Conservation (phyloP, 1,284 basidiomycete species). For the Pseudozyma pruni region DNA sequence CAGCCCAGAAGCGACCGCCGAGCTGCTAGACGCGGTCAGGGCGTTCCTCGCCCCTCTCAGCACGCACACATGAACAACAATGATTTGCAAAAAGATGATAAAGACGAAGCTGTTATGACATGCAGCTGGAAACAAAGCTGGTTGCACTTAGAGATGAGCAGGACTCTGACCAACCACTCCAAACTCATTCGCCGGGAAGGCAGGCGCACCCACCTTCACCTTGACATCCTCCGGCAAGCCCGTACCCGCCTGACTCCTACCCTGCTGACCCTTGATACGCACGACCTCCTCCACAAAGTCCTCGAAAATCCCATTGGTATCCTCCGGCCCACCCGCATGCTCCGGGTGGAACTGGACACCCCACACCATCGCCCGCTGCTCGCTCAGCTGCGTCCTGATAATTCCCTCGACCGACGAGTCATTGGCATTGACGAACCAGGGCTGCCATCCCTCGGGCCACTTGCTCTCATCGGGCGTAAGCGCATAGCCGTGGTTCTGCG, state of each 20-base stretch:
- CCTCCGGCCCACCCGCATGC: conserved; percentile 66
- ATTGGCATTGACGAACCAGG: conserved; percentile 67
- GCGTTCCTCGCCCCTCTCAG: conserved; percentile 20
- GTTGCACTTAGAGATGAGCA: conserved; percentile 35
- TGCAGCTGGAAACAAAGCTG: no score
- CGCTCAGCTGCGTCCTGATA: conserved; percentile 49
- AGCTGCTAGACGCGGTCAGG: conserved; percentile 37
- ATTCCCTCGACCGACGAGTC: conserved; percentile 66
- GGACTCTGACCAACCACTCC: conserved; percentile 41
- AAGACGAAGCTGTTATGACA: background rate
- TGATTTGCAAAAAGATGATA: background rate
- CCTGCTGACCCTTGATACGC: conserved; percentile 50
- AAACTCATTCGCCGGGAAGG: conserved; percentile 38
- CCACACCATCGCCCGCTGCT: conserved; percentile 59
- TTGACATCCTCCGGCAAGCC: conserved; percentile 30
- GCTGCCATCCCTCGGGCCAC: conserved; percentile 65
- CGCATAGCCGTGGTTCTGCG: conserved; percentile 71
- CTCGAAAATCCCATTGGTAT: conserved; percentile 64
- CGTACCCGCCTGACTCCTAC: conserved; percentile 21
- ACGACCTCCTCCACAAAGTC: conserved; percentile 65
- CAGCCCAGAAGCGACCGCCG: conserved; percentile 26
- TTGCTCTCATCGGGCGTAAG: conserved; percentile 59
- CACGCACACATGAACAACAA: background rate
- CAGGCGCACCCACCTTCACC: conserved; percentile 35
- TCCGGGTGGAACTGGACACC: conserved; percentile 67